phyloP scores from a whole-genome alignment of 768 basidiomycete genomes.

The Thelephora ganbajun region DNA sequence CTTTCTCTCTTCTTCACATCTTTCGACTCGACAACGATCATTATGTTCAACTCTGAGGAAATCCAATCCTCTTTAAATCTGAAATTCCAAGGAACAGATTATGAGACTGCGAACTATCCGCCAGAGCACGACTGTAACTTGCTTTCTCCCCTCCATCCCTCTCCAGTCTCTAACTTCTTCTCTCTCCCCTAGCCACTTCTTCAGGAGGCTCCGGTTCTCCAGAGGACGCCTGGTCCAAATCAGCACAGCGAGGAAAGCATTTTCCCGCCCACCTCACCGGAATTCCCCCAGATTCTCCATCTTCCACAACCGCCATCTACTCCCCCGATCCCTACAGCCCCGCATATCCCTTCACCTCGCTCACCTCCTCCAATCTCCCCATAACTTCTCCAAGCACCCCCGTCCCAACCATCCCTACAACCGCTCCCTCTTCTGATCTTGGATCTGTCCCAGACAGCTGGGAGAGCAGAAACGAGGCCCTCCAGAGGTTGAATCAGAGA shows the following conservation, averaged over 20 bases:
- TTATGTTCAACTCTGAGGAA: not conserved
- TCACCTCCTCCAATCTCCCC: not conserved
- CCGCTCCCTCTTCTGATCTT: not conserved
- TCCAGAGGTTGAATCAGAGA: not conserved
- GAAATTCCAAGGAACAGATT: not conserved
- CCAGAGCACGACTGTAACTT: conserved; percentile 13
- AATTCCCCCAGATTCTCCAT: too few species aligned
- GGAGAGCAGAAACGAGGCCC: not conserved
- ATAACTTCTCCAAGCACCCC: not conserved
- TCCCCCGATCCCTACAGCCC: not conserved
- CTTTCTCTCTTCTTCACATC: not conserved
- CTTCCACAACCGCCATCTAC: not conserved
- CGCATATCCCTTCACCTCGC: not conserved
- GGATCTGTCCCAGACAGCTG: not conserved
- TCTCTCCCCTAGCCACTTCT: conserved; percentile 11
- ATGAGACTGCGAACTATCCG: conserved; percentile 14
- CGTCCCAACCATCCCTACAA: not conserved
- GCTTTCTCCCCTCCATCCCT: not conserved
- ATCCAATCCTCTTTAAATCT: not conserved
- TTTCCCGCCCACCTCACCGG: not conserved
- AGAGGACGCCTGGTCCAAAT: conserved; percentile 7
- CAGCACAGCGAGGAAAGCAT: conserved; percentile 8
- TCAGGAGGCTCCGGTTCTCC: conserved; percentile 16
- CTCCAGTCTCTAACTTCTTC: not conserved
- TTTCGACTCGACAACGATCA: not conserved